A percentile compares a stretch with the other conserved stretches of the same genome.
Conservation (phyloP, 2,329 filamentous ascomycete genomes). For the Claviceps sp. region DNA sequence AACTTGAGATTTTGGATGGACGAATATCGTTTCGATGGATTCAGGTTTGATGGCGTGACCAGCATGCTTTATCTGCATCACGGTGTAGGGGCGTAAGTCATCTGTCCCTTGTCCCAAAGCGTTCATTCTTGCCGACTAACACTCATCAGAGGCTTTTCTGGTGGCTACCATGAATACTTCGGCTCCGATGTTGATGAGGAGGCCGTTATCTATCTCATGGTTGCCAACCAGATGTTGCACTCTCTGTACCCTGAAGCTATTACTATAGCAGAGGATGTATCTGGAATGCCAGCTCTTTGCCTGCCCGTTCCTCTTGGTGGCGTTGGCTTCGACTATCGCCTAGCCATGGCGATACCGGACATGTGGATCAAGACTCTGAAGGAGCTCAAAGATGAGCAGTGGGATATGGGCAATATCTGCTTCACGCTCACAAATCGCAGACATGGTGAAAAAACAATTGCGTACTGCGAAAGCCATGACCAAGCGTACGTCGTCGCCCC, state of each 20-base stretch:
- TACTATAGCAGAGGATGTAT: slow-evolving; percentile 93
- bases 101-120: background rate
- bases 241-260: slow-evolving; percentile 76
- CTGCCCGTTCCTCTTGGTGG: slow-evolving; percentile 74
- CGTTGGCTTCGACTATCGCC: slow-evolving; percentile 90
- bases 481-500: slow-evolving; percentile 60
- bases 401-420: slow-evolving; percentile 77
- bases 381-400: slow-evolving; percentile 79
- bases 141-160: slow-evolving; percentile 67
- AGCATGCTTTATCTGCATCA: slow-evolving; percentile 97
- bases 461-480: slow-evolving; percentile 93
- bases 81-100: slow-evolving; percentile 81
- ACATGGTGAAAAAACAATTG: slow-evolving; percentile 95
- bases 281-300: slow-evolving; percentile 95
- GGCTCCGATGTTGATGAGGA: slow-evolving; percentile 82
- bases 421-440: slow-evolving; percentile 85
- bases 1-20: slow-evolving; percentile 99
- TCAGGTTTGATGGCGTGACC: slow-evolving; percentile 94
- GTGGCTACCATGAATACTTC: slow-evolving; percentile 97
- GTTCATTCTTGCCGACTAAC: slow-evolving; percentile 2
- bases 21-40: slow-evolving; percentile 91
- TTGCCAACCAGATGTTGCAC: slow-evolving; percentile 94
- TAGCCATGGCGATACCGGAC: slow-evolving; percentile 95
- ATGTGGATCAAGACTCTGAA: slow-evolving; percentile 99
- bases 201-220: slow-evolving; percentile 85